Conservation (phyloP, 805 yeast genomes). For the Ogataea ganodermae region DNA sequence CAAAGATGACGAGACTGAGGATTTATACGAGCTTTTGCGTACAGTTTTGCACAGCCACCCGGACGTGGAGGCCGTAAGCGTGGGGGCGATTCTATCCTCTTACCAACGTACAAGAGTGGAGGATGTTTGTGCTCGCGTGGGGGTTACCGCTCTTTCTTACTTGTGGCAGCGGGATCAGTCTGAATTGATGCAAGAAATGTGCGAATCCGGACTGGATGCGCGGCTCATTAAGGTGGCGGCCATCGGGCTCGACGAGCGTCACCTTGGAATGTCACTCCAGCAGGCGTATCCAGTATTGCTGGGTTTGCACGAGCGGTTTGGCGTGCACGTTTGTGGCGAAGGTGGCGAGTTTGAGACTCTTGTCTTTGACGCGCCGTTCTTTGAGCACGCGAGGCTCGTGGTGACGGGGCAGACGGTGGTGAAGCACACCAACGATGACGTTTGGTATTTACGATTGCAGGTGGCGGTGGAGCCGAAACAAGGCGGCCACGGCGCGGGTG, state of each 20-base stretch:
- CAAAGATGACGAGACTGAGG: conserved; percentile 83
- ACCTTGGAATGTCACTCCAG: conserved; percentile 68
- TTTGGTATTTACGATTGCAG: conserved; percentile 60
- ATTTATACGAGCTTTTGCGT: conserved; percentile 57
- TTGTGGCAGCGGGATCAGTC: conserved; percentile 90
- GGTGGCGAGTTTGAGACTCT: conserved; percentile 98
- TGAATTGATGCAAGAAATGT: conserved; percentile 82
- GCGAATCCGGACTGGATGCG: conserved; percentile 68
- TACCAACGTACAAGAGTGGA: conserved; percentile 95
- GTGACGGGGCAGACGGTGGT: conserved; percentile 44
- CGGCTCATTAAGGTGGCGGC: conserved; percentile 92
- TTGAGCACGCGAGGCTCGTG: conserved; percentile 52
- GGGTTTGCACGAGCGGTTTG: conserved; percentile 62
- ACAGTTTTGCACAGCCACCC: conserved; percentile 58
- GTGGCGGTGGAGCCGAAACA: conserved; percentile 47
- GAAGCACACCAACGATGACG: conserved; percentile 63
- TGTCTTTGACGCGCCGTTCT: conserved; percentile 89
- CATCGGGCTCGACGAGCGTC: conserved; percentile 65
- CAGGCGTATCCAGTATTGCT: conserved; percentile 61
- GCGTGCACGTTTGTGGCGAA: conserved; percentile 95
- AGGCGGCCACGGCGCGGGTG: not conserved
- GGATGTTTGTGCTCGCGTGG: conserved; percentile 76
- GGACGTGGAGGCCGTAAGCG: conserved; percentile 81
- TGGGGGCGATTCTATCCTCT: conserved; percentile 95
- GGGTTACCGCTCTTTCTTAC: conserved; percentile 68